These are phyloP conservation scores for Picea sitchensis DNA, from an alignment of 75 land plant genomes.

Conservation along the genomic window DNA sequence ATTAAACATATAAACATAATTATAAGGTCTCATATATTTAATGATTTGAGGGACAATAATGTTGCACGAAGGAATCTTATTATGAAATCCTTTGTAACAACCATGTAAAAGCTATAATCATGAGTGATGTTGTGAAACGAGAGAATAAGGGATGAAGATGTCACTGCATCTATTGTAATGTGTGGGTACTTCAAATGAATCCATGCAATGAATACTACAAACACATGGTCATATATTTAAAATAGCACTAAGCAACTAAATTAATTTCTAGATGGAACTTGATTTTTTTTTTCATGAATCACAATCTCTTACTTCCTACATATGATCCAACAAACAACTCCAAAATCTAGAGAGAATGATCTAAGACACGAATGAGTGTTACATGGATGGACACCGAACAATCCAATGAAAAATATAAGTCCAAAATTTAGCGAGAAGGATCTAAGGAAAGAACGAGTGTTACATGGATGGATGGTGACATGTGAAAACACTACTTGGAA, in stretches of 20 bases:
- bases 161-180: slow-evolving; percentile 57
- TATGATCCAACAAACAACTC: slow-evolving; percentile 58
- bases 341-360: no score
- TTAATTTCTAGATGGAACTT: neutral
- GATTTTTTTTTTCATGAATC: neutral
- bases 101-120: slow-evolving; percentile 29
- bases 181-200: slow-evolving; percentile 76
- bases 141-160: slow-evolving; percentile 70
- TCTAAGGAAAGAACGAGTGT: no score
- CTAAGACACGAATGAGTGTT: no score
- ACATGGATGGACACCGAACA: no score
- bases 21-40: neutral
- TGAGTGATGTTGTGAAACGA: slow-evolving; percentile 48
- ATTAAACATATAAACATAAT: neutral
- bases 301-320: slow-evolving; percentile 50
- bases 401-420: no score
- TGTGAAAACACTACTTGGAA: no score
- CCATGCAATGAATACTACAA: slow-evolving; percentile 74
- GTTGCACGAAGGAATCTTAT: slow-evolving; percentile 8
- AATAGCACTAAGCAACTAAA: neutral
- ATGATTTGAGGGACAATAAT: no score
- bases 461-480: no score
- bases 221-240: neutral
- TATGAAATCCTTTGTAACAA: slow-evolving; percentile 52
- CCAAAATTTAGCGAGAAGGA: no score